Evolutionary conservation across 208 protist genomes (phyloP).

Genomic region (Vickermania ingenoplastis): DNA sequence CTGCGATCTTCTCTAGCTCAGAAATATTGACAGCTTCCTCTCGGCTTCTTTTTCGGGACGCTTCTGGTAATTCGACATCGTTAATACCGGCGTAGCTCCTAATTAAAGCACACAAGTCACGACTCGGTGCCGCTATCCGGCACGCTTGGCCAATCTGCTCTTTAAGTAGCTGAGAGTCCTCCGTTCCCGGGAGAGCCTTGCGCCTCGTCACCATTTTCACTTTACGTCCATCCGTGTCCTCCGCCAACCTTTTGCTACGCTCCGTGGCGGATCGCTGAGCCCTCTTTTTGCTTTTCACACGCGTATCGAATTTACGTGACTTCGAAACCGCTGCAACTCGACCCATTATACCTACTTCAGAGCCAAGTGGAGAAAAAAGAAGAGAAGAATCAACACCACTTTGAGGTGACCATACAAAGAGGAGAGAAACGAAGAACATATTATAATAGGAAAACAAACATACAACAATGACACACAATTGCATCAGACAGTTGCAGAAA

Average conservation of each 20-base stretch:
- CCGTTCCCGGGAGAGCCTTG: constrained; percentile 26
- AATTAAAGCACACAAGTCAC: constrained; percentile 63
- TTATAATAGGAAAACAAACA: too few relatives aligned
- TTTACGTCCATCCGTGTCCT: constrained; percentile 29
- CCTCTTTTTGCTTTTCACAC: constrained; percentile 42
- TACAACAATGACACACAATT: too few relatives aligned
- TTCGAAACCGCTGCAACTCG: constrained; percentile 49
- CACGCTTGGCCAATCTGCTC: constrained; percentile 68
- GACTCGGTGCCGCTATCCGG: constrained; percentile 47
- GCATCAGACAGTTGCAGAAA: too few relatives aligned
- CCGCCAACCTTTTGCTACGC: constrained; percentile 52
- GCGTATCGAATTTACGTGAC: constrained; percentile 44
- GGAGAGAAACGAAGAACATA: too few relatives aligned
- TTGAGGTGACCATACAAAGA: too few relatives aligned
- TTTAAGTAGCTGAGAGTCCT: constrained; percentile 46
- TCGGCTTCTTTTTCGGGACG: constrained; percentile 29
- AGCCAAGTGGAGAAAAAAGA: constrained; percentile 1
- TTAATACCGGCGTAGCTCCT: constrained; percentile 23
- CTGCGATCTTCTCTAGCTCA: constrained; percentile 29
- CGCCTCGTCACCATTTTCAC: constrained; percentile 38
- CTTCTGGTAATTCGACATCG: constrained; percentile 1
- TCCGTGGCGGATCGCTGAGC: constrained; percentile 33
- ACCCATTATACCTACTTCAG: constrained; percentile 35
- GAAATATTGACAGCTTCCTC: constrained; percentile 8
- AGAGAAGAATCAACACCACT: constrained; percentile 1